Conservation (phyloP, 768 basidiomycete genomes). For the Asterophora lycoperdoides region DNA sequence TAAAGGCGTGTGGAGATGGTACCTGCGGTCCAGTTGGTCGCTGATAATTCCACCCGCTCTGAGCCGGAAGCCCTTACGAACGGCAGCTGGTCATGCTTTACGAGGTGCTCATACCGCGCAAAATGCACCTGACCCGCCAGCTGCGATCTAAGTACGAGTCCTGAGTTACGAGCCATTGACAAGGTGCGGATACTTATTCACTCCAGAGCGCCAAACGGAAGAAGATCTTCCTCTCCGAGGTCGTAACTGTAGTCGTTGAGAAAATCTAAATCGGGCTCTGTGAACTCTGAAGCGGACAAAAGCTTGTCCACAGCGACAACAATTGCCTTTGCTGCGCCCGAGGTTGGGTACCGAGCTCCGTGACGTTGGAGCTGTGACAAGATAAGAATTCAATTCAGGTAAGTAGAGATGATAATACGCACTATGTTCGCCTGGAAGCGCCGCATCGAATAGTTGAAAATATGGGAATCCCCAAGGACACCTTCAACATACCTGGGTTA, state of each 20-base stretch:
- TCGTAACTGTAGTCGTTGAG: constrained; percentile 53
- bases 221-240: constrained; percentile 53
- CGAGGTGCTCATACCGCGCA: constrained; percentile 48
- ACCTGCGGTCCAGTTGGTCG: constrained; percentile 71
- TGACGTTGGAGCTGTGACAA: constrained; percentile 69
- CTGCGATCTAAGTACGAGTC: constrained; percentile 22
- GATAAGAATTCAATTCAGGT: neutral
- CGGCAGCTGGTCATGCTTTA: constrained; percentile 42
- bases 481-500: constrained; percentile 48
- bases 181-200: constrained; percentile 30
- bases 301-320: constrained; percentile 50
- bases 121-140: constrained; percentile 51
- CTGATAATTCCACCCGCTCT: constrained; percentile 60
- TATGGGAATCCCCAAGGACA: neutral
- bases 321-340: constrained; percentile 40
- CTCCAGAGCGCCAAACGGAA: constrained; percentile 68
- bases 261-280: constrained; percentile 50
- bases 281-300: constrained; percentile 39
- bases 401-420: constrained; percentile 19
- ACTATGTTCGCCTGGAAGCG: constrained; percentile 55
- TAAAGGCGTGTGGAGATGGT: neutral
- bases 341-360: constrained; percentile 74
- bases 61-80: constrained; percentile 46
- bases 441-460: neutral
- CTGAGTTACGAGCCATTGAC: neutral